Evolutionary conservation across 805 yeast species (phyloP), one percentile per base, ranked within the genome.

Genomic region (Zygosaccharomyces gambellarensis): DNA sequence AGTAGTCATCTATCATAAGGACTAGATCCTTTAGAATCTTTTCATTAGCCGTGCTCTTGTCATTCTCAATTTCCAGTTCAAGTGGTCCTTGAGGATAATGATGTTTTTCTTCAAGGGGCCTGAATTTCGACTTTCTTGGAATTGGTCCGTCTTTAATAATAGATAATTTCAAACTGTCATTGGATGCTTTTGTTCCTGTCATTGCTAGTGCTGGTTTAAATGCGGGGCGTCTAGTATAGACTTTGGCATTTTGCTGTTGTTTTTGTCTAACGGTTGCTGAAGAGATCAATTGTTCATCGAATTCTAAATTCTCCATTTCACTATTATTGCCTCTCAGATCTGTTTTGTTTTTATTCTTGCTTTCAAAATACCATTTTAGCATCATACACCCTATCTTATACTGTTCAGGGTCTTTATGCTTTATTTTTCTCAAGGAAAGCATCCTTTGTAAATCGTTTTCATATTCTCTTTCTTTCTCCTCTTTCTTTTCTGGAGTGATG

Each of bases 311-410:
- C 5, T 8, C 36, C 12, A 7, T 32, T 32, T 14, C 21, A 14
- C 9, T 5, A n/a, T 19, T 19, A n/a, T n/a, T 32, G 11, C n/a
- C 19, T 14, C 21, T 11, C n/a, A 14, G 12, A 34, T 8, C 5
- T 7, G 17, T 34, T 11, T 9, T 34, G n/a, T 5, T 10, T 34
- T 21, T 34, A 10, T 36, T 17, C 36, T 43, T 38, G 19, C 39
- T 48, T 21, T 38, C 40, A 25, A 43, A 31, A 32, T 43, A 32
- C 51, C 47, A 43, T 25, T 48, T 43, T 5, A 48, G 39, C 42
- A 48, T 25, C 45, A 48, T 23, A 34, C 47, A 48, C 17, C 47
- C 47, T 22, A 43, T 41, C 11, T 43, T 27, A 22, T 48, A 31
- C 34, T 39, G 36, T 29, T 31, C 36, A 28, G 27, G 40, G 34